Evolutionary conservation across 768 basidiomycete genomes (phyloP), one percentile per base, ranked within the genome.

Genomic region (Trichaptum fuscoviolaceum): DNA sequence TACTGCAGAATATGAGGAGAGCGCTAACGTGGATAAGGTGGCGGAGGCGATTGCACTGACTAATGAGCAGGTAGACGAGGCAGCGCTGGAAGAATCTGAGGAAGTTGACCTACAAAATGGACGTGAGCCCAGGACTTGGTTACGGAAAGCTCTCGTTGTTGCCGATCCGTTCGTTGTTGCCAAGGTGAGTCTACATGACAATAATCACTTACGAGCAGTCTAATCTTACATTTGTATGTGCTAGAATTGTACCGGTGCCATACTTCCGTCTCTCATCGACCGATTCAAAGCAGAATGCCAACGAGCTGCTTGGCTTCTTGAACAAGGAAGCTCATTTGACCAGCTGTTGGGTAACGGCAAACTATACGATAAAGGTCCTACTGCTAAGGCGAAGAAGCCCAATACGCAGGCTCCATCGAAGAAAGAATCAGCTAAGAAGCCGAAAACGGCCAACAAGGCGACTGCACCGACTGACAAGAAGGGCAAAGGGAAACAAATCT

Each of bases 121-220:
- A 20, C 66, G 63, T 25, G 36, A 30, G 35, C 24, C 65, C 23
- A 35, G 57, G 57, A 65, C 30, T 24, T 66, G 66, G 20, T 57
- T 24, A 2, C n/a, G 62, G 20, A 61, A 34, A 7, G 23, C 65
- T 7, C 69, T 75, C 57, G 73, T 71, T 65, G 75, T 82, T 57
- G 72, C 73, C 26, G 82, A 82, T 69, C 82, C 82, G 0, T 83
- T 83, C 70, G 75, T 81, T 61, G 71, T 67, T 23, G 71, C 67
- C 35, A 81, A 79, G 77, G 82, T 80, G 62, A 52, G 68, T 62
- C 27, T 23, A 7, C 17, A 15, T 61, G 10, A 7, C 59, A 2
- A 3, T 61, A 9, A 7, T 20, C 59, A 17, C 12, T 24, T 61
- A 17, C 59, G 24, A 2, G 15, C 42, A 15, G 42, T 12, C 12